phyloP scores from a whole-genome alignment of 176 grass and related monocot species.

The Hsuehochloa calcarea region DNA sequence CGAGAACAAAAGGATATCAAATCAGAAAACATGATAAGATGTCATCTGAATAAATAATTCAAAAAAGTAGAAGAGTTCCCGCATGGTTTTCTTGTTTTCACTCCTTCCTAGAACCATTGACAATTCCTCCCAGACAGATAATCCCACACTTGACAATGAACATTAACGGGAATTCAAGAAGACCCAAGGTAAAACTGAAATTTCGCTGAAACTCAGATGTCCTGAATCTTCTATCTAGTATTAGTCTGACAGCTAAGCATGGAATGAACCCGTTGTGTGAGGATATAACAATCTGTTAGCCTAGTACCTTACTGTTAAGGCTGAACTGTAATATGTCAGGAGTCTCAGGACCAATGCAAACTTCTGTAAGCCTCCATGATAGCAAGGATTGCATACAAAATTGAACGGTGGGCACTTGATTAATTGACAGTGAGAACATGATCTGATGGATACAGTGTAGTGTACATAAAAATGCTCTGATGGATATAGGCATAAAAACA shows the following conservation, averaged over 20 bases:
- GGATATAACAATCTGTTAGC: not conserved
- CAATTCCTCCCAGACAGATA: no score
- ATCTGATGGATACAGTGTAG: not conserved
- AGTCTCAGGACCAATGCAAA: not conserved
- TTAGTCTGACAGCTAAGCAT: not conserved
- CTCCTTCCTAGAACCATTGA: no score
- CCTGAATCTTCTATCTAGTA: not conserved
- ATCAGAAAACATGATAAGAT: not conserved
- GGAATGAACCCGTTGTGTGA: not conserved
- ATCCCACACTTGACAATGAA: not conserved
- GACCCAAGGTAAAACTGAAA: not conserved
- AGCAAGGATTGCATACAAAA: not conserved
- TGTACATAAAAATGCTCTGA: no score
- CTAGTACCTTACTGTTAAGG: not conserved
- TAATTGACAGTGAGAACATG: not conserved
- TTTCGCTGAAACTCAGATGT: not conserved
- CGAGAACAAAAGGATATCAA: not conserved
- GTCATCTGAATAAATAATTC: not conserved
- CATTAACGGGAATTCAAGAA: not conserved
- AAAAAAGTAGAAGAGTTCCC: not conserved
- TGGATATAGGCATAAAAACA: not conserved
- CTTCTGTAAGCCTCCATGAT: not conserved
- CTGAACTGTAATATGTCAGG: not conserved
- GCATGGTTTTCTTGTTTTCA: not conserved
- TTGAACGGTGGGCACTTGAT: not conserved